Conservation (phyloP, 202 grass and related monocot genomes). For the Panicum virgatum region DNA sequence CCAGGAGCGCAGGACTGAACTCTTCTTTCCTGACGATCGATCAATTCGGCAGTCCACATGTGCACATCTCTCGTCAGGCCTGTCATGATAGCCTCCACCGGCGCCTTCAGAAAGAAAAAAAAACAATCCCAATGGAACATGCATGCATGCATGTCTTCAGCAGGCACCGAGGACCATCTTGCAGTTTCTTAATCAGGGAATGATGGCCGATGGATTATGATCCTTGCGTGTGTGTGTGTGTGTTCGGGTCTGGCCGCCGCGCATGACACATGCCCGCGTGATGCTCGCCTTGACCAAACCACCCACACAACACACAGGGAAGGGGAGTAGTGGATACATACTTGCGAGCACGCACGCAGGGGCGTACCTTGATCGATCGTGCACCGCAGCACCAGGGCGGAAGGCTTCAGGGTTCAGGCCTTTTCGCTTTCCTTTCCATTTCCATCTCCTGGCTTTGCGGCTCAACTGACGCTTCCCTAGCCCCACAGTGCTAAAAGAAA, state of each 20-base stretch:
- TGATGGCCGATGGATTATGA: not conserved
- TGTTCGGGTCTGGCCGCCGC: not conserved
- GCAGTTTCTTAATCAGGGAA: not conserved
- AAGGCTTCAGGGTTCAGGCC: not conserved
- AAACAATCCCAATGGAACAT: too few species aligned
- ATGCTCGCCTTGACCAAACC: constrained; percentile 40
- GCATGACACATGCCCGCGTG: constrained; percentile 31
- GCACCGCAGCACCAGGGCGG: too few species aligned
- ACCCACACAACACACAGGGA: not conserved
- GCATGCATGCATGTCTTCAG: not conserved
- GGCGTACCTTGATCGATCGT: not conserved
- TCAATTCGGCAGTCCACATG: not conserved
- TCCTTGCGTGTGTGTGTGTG: not conserved
- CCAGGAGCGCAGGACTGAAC: not conserved
- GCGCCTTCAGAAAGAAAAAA: not conserved
- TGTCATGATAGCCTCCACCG: not conserved
- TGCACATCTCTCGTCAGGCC: not conserved
- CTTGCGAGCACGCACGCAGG: not conserved
- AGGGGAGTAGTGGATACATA: not conserved
- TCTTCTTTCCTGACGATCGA: not conserved
- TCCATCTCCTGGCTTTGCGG: constrained; percentile 33
- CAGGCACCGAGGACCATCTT: constrained; percentile 6
- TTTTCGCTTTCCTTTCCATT: constrained; percentile 20
- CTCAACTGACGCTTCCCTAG: not conserved
- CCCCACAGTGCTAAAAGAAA: not conserved